Conservation (phyloP, 129 eudicot genomes). For the Logfia minima region DNA sequence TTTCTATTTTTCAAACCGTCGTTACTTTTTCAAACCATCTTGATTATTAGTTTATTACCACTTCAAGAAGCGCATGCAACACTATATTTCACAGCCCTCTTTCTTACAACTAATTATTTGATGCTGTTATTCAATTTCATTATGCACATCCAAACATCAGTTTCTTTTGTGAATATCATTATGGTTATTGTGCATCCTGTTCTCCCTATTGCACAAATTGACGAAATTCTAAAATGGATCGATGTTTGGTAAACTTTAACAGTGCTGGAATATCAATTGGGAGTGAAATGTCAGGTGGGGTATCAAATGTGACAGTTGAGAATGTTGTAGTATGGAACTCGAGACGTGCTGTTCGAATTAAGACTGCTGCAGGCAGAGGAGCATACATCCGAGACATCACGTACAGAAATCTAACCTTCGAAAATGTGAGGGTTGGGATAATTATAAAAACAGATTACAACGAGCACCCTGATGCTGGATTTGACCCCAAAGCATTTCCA, state of each 20-base stretch:
- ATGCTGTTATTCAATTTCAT: background rate
- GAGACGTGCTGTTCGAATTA: conserved; percentile 85
- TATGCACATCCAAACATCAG: background rate
- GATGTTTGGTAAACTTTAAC: conserved; percentile 29
- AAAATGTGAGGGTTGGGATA: conserved; percentile 78
- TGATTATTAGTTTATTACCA: background rate
- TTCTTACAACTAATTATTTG: background rate
- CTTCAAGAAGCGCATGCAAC: background rate
- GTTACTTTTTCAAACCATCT: background rate
- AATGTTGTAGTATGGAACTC: conserved; percentile 75
- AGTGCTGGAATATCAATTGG: conserved; percentile 98
- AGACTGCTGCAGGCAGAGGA: conserved; percentile 96
- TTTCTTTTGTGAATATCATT: background rate
- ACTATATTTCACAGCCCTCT: background rate
- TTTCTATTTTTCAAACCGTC: background rate
- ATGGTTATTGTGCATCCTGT: background rate
- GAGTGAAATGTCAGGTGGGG: conserved; percentile 98
- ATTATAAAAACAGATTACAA: conserved; percentile 93
- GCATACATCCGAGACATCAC: conserved; percentile 71
- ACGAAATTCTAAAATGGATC: conserved; percentile 6
- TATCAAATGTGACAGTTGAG: conserved; percentile 74
- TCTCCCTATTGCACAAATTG: background rate
- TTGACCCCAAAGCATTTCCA: conserved; percentile 76
- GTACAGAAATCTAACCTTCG: conserved; percentile 72
- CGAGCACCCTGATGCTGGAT: conserved; percentile 81